phyloP scores from a whole-genome alignment of 2,329 filamentous ascomycete species.

The Fusarium coicis region DNA sequence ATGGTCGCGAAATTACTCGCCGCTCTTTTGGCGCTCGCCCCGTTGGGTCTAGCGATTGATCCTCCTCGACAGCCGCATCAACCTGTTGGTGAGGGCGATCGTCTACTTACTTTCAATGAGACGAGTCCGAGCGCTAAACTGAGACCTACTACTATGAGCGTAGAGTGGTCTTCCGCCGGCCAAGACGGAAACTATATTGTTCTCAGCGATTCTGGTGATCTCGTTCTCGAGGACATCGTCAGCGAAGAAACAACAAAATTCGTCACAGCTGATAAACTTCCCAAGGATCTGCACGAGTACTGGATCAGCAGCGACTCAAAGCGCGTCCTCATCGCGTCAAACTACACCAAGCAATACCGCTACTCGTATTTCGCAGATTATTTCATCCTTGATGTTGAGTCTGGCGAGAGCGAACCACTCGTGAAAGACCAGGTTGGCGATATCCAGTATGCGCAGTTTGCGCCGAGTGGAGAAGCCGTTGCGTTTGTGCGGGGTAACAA shows the following conservation, averaged over 20 bases:
- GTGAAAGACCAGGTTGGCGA: conserved; percentile 69
- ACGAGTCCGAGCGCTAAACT: conserved; percentile 62
- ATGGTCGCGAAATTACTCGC: conserved; percentile 29
- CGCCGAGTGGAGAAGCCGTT: conserved; percentile 66
- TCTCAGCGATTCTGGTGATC: conserved; percentile 58
- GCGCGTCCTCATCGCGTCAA: conserved; percentile 70
- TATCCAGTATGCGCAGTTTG: conserved; percentile 74
- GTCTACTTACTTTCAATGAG: conserved; percentile 69
- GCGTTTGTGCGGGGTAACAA: conserved; percentile 76
- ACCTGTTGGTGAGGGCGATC: conserved; percentile 65
- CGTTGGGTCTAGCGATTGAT: conserved; percentile 52
- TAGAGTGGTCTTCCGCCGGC: conserved; percentile 68
- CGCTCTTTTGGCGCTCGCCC: conserved; percentile 34
- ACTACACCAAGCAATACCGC: conserved; percentile 75
- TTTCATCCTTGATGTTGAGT: conserved; percentile 69
- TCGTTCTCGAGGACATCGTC: conserved; percentile 71
- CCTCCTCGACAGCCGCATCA: conserved; percentile 65
- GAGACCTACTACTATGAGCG: conserved; percentile 57
- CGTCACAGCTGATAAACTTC: conserved; percentile 67
- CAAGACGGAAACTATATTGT: conserved; percentile 72
- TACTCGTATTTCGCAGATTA: conserved; percentile 76
- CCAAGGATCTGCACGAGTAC: conserved; percentile 65
- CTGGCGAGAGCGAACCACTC: conserved; percentile 64
- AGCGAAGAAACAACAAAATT: conserved; percentile 67
- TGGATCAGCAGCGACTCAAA: conserved; percentile 70